phyloP scores from a whole-genome alignment of 345 rosid species.

The Stellera chamaejasme region DNA sequence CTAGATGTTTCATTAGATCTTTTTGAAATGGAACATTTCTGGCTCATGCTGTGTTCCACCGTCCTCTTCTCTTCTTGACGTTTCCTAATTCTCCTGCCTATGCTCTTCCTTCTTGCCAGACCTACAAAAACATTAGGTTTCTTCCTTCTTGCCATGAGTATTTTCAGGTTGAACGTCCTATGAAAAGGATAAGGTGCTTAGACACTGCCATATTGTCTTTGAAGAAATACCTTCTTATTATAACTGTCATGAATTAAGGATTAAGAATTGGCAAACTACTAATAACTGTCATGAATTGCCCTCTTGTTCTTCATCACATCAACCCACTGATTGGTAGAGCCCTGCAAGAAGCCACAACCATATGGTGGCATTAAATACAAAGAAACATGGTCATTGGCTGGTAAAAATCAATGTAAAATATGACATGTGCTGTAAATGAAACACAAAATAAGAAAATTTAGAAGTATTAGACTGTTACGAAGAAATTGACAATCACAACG shows the following conservation, averaged over 20 bases:
- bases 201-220: neutral
- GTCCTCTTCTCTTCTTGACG: too few species aligned
- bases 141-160: conserved; percentile 25
- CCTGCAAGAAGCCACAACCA: conserved; percentile 17
- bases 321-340: conserved; percentile 66
- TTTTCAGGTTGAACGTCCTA: conserved; percentile 47
- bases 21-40: too few species aligned
- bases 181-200: neutral
- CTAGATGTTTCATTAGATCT: too few species aligned
- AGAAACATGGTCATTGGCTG: neutral
- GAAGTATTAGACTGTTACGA: too few species aligned
- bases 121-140: conserved; percentile 38
- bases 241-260: too few species aligned
- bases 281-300: conserved; percentile 74
- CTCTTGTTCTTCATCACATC: conserved; percentile 96
- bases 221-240: conserved; percentile 15
- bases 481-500: neutral
- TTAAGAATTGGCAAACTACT: conserved; percentile 58
- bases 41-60: too few species aligned
- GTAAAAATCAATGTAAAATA: neutral
- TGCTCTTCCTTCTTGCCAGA: too few species aligned
- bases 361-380: conserved; percentile 1
- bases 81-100: too few species aligned
- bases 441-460: too few species aligned
- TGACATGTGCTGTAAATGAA: neutral